These are phyloP conservation scores for Ceratonia siliqua DNA, from an alignment of 306 rosid genomes.

Conservation along the genomic window DNA sequence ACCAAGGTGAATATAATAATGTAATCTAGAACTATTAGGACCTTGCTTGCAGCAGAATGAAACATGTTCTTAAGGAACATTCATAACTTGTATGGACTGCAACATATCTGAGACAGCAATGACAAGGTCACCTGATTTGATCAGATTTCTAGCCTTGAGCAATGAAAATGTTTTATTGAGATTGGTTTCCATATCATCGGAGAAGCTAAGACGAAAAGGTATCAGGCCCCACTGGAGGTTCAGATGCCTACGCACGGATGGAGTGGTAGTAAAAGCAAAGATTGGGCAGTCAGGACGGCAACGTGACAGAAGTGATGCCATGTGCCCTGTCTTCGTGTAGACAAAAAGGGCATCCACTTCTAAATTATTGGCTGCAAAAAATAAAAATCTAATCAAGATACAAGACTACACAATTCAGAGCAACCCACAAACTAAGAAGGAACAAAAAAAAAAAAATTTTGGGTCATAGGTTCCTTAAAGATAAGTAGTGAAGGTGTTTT, in stretches of 20 bases:
- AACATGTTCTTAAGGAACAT: conserved; percentile 59
- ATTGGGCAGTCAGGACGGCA: conserved; percentile 99
- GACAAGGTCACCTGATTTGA: conserved; percentile 97
- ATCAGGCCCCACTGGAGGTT: conserved; percentile 99
- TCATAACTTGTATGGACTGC: conserved; percentile 96
- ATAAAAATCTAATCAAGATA: conserved; percentile 27
- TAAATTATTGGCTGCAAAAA: conserved; percentile 81
- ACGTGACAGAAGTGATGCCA: conserved; percentile 93
- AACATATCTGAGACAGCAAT: conserved; percentile 95
- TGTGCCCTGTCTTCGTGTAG: conserved; percentile 90
- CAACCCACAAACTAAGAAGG: background rate
- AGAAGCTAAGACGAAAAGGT: conserved; percentile 91
- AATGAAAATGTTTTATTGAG: conserved; percentile 85
- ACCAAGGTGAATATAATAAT: conserved; percentile 6
- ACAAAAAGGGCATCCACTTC: conserved; percentile 96
- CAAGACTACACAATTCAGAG: background rate
- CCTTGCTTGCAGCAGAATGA: conserved; percentile 22
- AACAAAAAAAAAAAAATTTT: no score
- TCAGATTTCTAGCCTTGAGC: conserved; percentile 93
- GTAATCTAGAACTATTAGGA: conserved; percentile 8
- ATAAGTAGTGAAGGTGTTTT: conserved; percentile 22
- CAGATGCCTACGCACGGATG: conserved; percentile 86
- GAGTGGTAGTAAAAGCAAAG: conserved; percentile 80
- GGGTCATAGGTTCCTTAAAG: background rate
- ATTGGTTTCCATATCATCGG: conserved; percentile 96